These are phyloP conservation scores for Cutaneotrichosporon sp. DNA, from an alignment of 1,284 basidiomycete species.

Conservation along the genomic window DNA sequence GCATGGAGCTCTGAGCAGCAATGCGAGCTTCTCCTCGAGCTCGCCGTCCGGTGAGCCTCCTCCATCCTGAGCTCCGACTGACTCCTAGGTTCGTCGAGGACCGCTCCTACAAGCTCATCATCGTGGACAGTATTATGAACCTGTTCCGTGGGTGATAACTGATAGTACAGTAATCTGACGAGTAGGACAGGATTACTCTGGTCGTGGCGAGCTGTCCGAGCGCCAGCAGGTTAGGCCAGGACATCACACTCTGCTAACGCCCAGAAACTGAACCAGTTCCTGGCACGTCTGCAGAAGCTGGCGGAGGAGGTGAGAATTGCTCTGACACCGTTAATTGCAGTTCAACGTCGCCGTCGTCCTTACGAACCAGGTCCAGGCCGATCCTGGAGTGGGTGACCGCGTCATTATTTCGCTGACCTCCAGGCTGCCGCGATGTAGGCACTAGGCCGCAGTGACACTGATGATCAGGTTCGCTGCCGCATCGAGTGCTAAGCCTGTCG, in stretches of 20 bases:
- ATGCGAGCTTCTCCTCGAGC: conserved; percentile 49
- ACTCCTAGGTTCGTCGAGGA: conserved; percentile 51
- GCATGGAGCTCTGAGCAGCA: conserved; percentile 52
- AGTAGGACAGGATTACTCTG: conserved; percentile 74
- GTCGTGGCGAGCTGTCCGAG: conserved; percentile 86
- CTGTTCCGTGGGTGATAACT: conserved; percentile 64
- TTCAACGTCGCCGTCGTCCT: conserved; percentile 77
- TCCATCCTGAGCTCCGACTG: background rate
- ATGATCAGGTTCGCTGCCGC: conserved; percentile 71
- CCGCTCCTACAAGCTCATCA: conserved; percentile 51
- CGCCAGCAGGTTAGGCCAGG: conserved; percentile 64
- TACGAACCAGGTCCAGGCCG: conserved; percentile 84
- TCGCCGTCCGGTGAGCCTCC: conserved; percentile 44
- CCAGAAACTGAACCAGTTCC: conserved; percentile 67
- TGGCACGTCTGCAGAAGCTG: conserved; percentile 84
- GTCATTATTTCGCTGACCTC: background rate
- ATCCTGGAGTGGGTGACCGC: conserved; percentile 65
- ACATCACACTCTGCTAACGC: background rate
- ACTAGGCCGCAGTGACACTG: background rate
- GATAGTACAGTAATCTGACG: conserved; percentile 11
- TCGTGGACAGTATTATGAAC: conserved; percentile 88
- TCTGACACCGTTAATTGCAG: conserved; percentile 17
- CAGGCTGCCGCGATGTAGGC: conserved; percentile 69
- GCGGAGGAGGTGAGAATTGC: conserved; percentile 64
- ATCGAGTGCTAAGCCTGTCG: conserved; percentile 79